phyloP scores from a whole-genome alignment of 73 alveolate genomes.

The Paramecium biaurelia region DNA sequence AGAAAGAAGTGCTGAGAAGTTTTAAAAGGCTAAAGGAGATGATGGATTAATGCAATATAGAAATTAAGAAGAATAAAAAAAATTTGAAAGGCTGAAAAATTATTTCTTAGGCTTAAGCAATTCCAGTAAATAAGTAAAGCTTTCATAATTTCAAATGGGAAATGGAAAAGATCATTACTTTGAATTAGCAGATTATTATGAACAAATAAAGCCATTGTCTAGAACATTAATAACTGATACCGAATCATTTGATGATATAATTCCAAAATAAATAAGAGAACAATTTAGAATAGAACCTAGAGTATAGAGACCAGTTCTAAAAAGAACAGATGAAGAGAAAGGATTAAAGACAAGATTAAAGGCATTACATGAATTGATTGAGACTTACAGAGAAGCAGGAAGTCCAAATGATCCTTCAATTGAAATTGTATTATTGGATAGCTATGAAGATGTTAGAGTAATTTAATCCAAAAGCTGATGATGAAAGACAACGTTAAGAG shows the following conservation, averaged over 20 bases:
- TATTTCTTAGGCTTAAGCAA: not conserved
- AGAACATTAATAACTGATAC: constrained; percentile 2
- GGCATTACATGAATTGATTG: not conserved
- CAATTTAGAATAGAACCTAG: not conserved
- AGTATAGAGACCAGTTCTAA: not conserved
- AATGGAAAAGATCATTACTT: not conserved
- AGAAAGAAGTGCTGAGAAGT: not conserved
- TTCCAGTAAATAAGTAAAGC: not conserved
- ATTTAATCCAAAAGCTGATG: not conserved
- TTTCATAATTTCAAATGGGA: not conserved
- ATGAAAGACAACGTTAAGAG: not conserved
- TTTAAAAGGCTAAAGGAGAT: not conserved
- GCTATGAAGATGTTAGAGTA: not conserved
- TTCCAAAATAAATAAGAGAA: not conserved
- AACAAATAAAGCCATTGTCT: not conserved
- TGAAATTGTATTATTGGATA: not conserved
- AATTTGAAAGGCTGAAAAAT: not conserved
- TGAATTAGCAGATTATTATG: constrained; percentile 35
- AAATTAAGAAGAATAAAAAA: constrained; percentile 1
- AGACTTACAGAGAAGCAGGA: not conserved
- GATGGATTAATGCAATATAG: not conserved
- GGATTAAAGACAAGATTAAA: not conserved
- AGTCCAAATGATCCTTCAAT: constrained; percentile 11
- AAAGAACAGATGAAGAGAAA: constrained; percentile 1
- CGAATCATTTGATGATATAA: constrained; percentile 33